Percentiles rank a stretch among this genome's conserved stretches.
Evolutionary conservation across 331 rosid genomes (phyloP).

Genomic region (Dryas integrifolia): DNA sequence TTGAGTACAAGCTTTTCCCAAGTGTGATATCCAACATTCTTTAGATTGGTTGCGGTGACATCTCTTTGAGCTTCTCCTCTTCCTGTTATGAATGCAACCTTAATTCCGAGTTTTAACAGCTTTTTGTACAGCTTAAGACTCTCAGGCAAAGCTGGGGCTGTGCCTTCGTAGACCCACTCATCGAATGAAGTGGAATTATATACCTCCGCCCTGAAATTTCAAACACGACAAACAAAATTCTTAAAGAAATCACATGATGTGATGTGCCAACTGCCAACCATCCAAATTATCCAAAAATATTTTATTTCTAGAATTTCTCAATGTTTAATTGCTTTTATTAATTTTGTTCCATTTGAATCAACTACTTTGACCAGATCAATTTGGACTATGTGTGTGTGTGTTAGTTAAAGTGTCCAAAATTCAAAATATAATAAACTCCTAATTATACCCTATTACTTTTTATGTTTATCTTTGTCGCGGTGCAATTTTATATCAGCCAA

Average conservation of each 20-base stretch:
- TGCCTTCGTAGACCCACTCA: slow-evolving; percentile 34
- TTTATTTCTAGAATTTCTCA: background rate
- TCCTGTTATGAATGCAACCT: slow-evolving; percentile 52
- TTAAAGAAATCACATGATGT: too few species aligned
- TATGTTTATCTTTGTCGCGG: too few species aligned
- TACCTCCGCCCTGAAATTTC: slow-evolving; percentile 32
- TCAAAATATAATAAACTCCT: too few species aligned
- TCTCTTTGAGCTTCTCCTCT: slow-evolving; percentile 25
- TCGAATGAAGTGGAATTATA: slow-evolving; percentile 21
- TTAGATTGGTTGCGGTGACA: slow-evolving; percentile 34
- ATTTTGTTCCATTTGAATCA: background rate
- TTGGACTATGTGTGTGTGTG: too few species aligned
- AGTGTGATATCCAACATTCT: slow-evolving; percentile 34
- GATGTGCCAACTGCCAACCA: too few species aligned
- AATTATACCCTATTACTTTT: too few species aligned
- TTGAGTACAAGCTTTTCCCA: slow-evolving; percentile 47
- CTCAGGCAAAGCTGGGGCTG: slow-evolving; percentile 53
- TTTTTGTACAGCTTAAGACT: slow-evolving; percentile 36
- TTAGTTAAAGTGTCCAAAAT: too few species aligned
- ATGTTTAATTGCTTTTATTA: background rate
- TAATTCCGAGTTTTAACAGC: slow-evolving; percentile 37
- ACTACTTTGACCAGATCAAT: background rate
- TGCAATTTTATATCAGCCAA: too few species aligned
- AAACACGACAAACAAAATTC: too few species aligned
- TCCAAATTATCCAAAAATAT: background rate